A percentile compares a stretch with the other conserved stretches of the same genome.
phyloP scores from a whole-genome alignment of 1,284 basidiomycete species.

The Apiotrichum porosum region DNA sequence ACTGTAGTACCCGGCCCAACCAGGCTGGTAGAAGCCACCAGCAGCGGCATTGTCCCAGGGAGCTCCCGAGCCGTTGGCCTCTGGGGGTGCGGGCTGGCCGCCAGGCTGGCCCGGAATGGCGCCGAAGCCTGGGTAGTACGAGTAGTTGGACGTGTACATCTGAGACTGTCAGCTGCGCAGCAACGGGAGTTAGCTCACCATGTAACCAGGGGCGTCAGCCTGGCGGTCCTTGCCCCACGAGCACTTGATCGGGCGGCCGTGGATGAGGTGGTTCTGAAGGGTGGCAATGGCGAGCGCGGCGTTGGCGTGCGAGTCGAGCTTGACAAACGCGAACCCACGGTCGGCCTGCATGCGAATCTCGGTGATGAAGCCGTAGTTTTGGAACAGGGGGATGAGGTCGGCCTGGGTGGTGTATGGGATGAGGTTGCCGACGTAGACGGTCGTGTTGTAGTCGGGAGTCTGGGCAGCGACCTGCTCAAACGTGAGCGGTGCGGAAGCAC shows the following conservation, averaged over 20 bases:
- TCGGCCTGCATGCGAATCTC: slow-evolving; percentile 98
- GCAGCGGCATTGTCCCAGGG: slow-evolving; percentile 28
- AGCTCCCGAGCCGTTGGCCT: slow-evolving; percentile 29
- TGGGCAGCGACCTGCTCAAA: slow-evolving; percentile 84
- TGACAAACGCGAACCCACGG: slow-evolving; percentile 96
- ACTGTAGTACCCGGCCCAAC: no score
- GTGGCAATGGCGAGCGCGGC: slow-evolving; percentile 96
- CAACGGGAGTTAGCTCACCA: slow-evolving; percentile 6
- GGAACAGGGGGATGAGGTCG: slow-evolving; percentile 91
- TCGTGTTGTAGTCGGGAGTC: slow-evolving; percentile 85
- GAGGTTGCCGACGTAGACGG: slow-evolving; percentile 97
- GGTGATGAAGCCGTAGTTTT: slow-evolving; percentile 89
- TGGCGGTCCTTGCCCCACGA: slow-evolving; percentile 93
- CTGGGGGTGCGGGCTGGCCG: slow-evolving; percentile 8
- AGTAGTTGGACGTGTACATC: slow-evolving; percentile 33
- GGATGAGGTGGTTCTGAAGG: slow-evolving; percentile 88
- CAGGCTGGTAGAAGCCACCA: slow-evolving; percentile 32
- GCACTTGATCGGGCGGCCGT: slow-evolving; percentile 92
- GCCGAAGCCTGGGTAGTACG: slow-evolving; percentile 43
- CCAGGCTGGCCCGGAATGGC: slow-evolving; percentile 43
- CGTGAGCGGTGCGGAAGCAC: slow-evolving; percentile 70
- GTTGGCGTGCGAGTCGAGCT: slow-evolving; percentile 94
- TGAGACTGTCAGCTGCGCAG: slow-evolving; percentile 9
- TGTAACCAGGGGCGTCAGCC: slow-evolving; percentile 16
- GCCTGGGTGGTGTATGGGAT: slow-evolving; percentile 92